Evolutionary conservation across 2,329 filamentous ascomycete genomes (phyloP).

Genomic region (Chaetothyriales sp.): DNA sequence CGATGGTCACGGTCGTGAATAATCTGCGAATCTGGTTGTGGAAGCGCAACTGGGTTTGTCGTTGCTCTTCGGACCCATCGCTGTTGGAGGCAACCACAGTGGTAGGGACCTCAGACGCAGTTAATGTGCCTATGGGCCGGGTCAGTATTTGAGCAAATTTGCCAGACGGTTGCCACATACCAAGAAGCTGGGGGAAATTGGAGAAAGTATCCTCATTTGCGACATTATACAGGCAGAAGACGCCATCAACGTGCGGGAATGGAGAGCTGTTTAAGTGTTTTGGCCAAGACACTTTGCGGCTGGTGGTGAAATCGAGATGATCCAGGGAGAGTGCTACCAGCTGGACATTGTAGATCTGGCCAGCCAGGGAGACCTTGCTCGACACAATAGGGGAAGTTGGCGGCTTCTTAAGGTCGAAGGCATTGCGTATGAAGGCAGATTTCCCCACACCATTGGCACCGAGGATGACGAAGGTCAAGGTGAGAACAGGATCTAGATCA

Average conservation of each 20-base stretch:
- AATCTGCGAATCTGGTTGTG: slow-evolving; percentile 49
- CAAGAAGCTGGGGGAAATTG: slow-evolving; percentile 58
- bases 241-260: slow-evolving; percentile 65
- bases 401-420: slow-evolving; percentile 37
- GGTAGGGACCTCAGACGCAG: slow-evolving; percentile 38
- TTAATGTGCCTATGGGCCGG: slow-evolving; percentile 9
- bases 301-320: slow-evolving; percentile 36
- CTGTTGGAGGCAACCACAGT: slow-evolving; percentile 82
- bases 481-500: slow-evolving; percentile 23
- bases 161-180: slow-evolving; percentile 38
- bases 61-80: slow-evolving; percentile 55
- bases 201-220: slow-evolving; percentile 60
- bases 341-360: slow-evolving; percentile 40
- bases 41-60: slow-evolving; percentile 54
- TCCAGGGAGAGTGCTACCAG: slow-evolving; percentile 41
- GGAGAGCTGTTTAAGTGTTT: slow-evolving; percentile 46
- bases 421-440: slow-evolving; percentile 43
- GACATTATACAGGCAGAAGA: slow-evolving; percentile 76
- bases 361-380: slow-evolving; percentile 42
- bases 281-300: slow-evolving; percentile 36
- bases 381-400: slow-evolving; percentile 23
- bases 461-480: slow-evolving; percentile 44
- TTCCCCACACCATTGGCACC: slow-evolving; percentile 42
- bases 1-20: slow-evolving; percentile 54
- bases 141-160: neutral